Evolutionary conservation across 192 early-diverging fungal genomes (phyloP), one percentile per base, ranked within the genome.

Genomic region (Coemansia reversa): DNA sequence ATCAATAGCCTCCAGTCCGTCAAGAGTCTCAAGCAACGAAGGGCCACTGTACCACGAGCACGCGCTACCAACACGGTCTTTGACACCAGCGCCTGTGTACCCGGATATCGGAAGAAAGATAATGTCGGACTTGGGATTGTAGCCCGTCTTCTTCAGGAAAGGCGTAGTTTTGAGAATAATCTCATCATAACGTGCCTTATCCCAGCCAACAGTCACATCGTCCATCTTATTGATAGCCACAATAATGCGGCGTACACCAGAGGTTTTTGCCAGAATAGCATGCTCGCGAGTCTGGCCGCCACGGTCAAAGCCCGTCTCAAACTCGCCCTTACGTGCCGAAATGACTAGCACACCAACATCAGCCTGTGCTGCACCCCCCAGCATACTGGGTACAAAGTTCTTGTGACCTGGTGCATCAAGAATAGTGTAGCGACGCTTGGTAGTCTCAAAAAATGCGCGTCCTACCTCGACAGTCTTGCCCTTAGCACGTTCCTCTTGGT

Each of bases 221-320:
- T 99, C 97, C 97, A 99, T 99, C 88, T 99, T 99, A 88, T 99
- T 99, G 78, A 99, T 88, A 32, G 90, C 97, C 56, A 97, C 85
- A 55, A 99, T 84, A 57, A 99, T 69, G 49, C 90, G 87, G 82
- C 93, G 94, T 63, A 99, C 92, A 53, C 97, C 96, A n/a, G 91
- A 88, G 20, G 94, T 97, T 86, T 97, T 98, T 61, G 91, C 95
- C 72, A 99, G 73, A 79, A 96, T 83, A 23, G 95, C 94, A 76
- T 99, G 97, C 83, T 99, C 97, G 67, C 94, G 92, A 5, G 96
- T 99, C 82, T 99, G 97, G 33, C 97, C 97, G 55, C 94, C 97
- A 67, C 92, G 89, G 67, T 99, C 97, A 64, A 98, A 99, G n/a
- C 97, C 97, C 63, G 97, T 97, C 86, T 99, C 97, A 64, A 99